These are phyloP conservation scores for Sonneratia caseolaris DNA, from an alignment of 345 rosid genomes.

Conservation along the genomic window DNA sequence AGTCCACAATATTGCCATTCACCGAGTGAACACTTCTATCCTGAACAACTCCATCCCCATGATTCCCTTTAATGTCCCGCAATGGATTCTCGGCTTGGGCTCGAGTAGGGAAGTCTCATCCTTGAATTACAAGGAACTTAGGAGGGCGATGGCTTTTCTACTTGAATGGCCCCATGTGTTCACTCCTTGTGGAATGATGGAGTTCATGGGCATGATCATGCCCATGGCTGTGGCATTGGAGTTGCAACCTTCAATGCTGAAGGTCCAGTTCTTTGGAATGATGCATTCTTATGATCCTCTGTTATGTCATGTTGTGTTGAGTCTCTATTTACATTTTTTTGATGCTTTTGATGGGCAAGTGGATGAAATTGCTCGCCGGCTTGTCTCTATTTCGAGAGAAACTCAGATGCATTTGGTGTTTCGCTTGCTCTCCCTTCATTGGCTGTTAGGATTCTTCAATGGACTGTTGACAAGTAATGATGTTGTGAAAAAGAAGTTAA, in stretches of 20 bases:
- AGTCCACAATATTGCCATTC: slow-evolving; percentile 43
- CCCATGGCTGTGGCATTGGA: slow-evolving; percentile 68
- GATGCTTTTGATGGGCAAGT: slow-evolving; percentile 82
- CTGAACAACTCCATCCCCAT: slow-evolving; percentile 63
- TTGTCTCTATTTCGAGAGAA: slow-evolving; percentile 59
- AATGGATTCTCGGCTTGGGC: slow-evolving; percentile 21
- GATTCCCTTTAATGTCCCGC: slow-evolving; percentile 74
- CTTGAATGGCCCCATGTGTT: slow-evolving; percentile 73
- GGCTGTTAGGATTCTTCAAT: slow-evolving; percentile 65
- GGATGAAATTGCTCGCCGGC: slow-evolving; percentile 53
- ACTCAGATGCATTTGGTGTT: slow-evolving; percentile 58
- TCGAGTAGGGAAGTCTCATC: slow-evolving; percentile 27
- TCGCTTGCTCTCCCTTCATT: slow-evolving; percentile 75
- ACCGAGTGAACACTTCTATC: slow-evolving; percentile 52
- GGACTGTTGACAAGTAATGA: slow-evolving; percentile 29
- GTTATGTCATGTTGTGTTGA: slow-evolving; percentile 61
- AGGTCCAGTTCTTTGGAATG: slow-evolving; percentile 84
- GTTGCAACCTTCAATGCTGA: slow-evolving; percentile 84
- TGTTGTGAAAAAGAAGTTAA: slow-evolving; percentile 30
- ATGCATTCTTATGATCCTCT: slow-evolving; percentile 75
- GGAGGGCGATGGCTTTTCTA: slow-evolving; percentile 79
- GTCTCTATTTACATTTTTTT: slow-evolving; percentile 45
- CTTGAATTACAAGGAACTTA: slow-evolving; percentile 78
- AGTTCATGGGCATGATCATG: slow-evolving; percentile 69
- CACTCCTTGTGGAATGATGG: slow-evolving; percentile 76